A percentile compares a stretch with the other conserved stretches of the same genome.
phyloP scores from a whole-genome alignment of 2,329 filamentous ascomycete species.

The Parastagonospora nodorum region DNA sequence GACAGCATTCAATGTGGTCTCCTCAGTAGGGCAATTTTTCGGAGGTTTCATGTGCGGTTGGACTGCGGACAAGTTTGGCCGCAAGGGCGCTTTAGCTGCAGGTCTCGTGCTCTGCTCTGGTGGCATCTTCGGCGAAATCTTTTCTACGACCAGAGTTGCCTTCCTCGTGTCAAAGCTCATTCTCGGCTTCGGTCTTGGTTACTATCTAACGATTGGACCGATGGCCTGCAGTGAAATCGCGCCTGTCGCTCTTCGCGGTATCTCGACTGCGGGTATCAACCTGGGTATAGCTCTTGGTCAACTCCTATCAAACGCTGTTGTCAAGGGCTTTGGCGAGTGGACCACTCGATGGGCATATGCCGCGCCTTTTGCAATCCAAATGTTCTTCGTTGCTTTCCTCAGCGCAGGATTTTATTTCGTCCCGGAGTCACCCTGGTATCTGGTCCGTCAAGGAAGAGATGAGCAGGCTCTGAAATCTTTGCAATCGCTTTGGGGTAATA shows the following conservation, averaged over 20 bases:
- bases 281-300: constrained; percentile 68
- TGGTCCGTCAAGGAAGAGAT: constrained; percentile 66
- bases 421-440: constrained; percentile 73
- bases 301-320: constrained; percentile 55
- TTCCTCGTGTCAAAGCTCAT: constrained; percentile 19
- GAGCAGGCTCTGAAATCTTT: constrained; percentile 68
- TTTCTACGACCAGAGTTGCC: constrained; percentile 50
- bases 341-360: constrained; percentile 64
- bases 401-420: constrained; percentile 67
- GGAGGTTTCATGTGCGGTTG: constrained; percentile 53
- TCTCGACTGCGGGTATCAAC: constrained; percentile 65
- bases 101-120: constrained; percentile 27
- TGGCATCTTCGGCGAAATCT: constrained; percentile 67
- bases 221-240: constrained; percentile 35
- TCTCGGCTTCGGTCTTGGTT: constrained; percentile 16
- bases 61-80: constrained; percentile 43
- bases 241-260: constrained; percentile 62
- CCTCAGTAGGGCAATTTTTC: constrained; percentile 61
- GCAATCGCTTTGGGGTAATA: constrained; percentile 62
- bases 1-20: constrained; percentile 36
- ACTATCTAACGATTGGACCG: constrained; percentile 22
- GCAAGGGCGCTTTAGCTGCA: constrained; percentile 19
- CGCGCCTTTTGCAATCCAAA: constrained; percentile 69
- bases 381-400: constrained; percentile 72
- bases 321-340: constrained; percentile 55